These are phyloP conservation scores for Coniferiporia sulphurascens DNA, from an alignment of 1,284 basidiomycete species.

Conservation along the genomic window DNA sequence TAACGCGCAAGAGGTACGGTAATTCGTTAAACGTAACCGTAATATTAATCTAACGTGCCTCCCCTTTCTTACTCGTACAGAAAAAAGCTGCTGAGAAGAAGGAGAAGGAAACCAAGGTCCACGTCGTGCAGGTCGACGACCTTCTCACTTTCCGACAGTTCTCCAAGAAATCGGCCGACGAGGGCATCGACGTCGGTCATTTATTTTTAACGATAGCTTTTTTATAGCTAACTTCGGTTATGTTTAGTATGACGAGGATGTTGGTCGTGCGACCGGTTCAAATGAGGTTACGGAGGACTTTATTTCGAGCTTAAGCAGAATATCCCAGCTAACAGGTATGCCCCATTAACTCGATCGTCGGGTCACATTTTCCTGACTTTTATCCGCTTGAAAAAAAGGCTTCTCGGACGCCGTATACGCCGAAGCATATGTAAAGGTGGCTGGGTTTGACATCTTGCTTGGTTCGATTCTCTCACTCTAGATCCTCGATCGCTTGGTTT, in stretches of 20 bases:
- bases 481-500: slow-evolving; percentile 7
- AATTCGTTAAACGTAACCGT: slow-evolving; percentile 1
- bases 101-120: slow-evolving; percentile 71
- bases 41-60: too few relatives aligned
- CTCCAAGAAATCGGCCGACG: slow-evolving; percentile 82
- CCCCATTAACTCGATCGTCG: neutral
- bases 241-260: slow-evolving; percentile 81
- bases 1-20: slow-evolving; percentile 76
- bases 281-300: slow-evolving; percentile 89
- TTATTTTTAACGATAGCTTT: neutral
- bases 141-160: slow-evolving; percentile 91
- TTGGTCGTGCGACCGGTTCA: slow-evolving; percentile 87
- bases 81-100: slow-evolving; percentile 89
- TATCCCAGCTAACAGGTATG: slow-evolving; percentile 89
- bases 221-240: slow-evolving; percentile 11
- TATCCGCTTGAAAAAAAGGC: slow-evolving; percentile 39
- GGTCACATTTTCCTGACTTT: slow-evolving; percentile 9
- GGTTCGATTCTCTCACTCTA: slow-evolving; percentile 42
- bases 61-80: slow-evolving; percentile 25
- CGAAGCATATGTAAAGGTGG: slow-evolving; percentile 97
- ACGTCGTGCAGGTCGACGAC: slow-evolving; percentile 89
- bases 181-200: slow-evolving; percentile 73
- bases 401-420: slow-evolving; percentile 99
- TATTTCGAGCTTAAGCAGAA: slow-evolving; percentile 91
- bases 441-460: slow-evolving; percentile 95